phyloP scores from a whole-genome alignment of 345 rosid genomes.

The Lepidium didymum region DNA sequence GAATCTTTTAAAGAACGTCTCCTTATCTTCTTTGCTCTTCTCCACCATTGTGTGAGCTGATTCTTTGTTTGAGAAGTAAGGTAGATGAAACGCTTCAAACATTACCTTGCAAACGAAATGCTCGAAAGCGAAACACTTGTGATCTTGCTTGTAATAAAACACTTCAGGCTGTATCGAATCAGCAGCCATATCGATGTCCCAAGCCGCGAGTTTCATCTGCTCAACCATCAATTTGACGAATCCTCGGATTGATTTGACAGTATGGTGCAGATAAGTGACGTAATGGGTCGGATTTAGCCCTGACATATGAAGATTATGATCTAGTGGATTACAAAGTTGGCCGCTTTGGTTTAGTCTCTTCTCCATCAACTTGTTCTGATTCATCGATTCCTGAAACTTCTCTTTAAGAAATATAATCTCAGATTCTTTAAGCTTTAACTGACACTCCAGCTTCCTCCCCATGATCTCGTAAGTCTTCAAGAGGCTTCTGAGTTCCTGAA shows the following conservation, averaged over 20 bases:
- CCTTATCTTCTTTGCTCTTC: slow-evolving; percentile 21
- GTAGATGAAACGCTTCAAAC: slow-evolving; percentile 63
- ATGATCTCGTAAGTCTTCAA: slow-evolving; percentile 50
- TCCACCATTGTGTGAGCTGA: slow-evolving; percentile 14
- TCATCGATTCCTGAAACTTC: slow-evolving; percentile 42
- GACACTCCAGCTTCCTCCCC: slow-evolving; percentile 72
- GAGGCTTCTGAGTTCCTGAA: slow-evolving; percentile 65
- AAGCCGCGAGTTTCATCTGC: slow-evolving; percentile 55
- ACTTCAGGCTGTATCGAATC: slow-evolving; percentile 44
- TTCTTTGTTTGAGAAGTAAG: slow-evolving; percentile 37
- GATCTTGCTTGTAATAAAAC: slow-evolving; percentile 50
- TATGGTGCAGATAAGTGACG: slow-evolving; percentile 39
- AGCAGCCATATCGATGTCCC: slow-evolving; percentile 76
- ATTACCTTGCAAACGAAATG: slow-evolving; percentile 63
- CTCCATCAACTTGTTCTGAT: slow-evolving; percentile 44
- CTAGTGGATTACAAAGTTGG: slow-evolving; percentile 35
- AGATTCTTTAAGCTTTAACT: slow-evolving; percentile 65
- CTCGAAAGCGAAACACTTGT: slow-evolving; percentile 75
- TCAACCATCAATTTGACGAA: slow-evolving; percentile 55
- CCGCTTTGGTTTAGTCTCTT: slow-evolving; percentile 64
- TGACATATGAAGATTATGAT: slow-evolving; percentile 43
- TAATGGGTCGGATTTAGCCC: slow-evolving; percentile 53
- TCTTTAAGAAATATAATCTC: slow-evolving; percentile 62
- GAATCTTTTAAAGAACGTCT: slow-evolving; percentile 51
- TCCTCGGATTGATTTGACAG: slow-evolving; percentile 62